A percentile compares a stretch with the other conserved stretches of the same genome.
phyloP scores from a whole-genome alignment of 257 asterid genomes.

The Solanum neorickii region DNA sequence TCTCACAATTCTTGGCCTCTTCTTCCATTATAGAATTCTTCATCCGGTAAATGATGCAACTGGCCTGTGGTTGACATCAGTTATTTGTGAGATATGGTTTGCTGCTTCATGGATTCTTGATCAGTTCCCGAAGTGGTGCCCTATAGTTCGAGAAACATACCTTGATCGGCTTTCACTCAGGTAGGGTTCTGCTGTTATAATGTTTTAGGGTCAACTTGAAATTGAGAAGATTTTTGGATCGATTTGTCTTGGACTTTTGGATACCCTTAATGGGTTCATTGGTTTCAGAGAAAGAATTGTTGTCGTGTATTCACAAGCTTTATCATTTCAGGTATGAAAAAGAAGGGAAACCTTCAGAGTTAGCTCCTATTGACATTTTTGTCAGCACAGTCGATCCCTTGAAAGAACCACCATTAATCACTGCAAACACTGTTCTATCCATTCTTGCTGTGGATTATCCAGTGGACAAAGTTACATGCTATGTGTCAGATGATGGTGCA shows the following conservation, averaged over 20 bases:
- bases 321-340: constrained; percentile 53
- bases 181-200: constrained; percentile 13
- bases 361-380: constrained; percentile 59
- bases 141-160: constrained; percentile 78
- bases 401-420: constrained; percentile 80
- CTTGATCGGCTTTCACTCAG: constrained; percentile 84
- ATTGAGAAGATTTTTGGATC: not conserved
- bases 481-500: constrained; percentile 89
- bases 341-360: constrained; percentile 67
- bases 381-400: constrained; percentile 81
- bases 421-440: constrained; percentile 83
- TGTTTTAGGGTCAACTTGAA: not conserved
- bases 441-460: constrained; percentile 88
- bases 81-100: constrained; percentile 94
- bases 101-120: constrained; percentile 89
- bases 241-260: not conserved
- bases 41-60: constrained; percentile 77
- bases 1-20: constrained; percentile 64
- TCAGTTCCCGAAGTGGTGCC: constrained; percentile 94
- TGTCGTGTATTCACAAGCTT: not conserved
- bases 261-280: not conserved
- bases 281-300: not conserved
- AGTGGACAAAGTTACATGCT: constrained; percentile 62
- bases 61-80: constrained; percentile 83
- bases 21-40: constrained; percentile 75